These are phyloP conservation scores for Tieghemostelium lacteum DNA, from an alignment of 78 protist genomes.

Conservation along the genomic window DNA sequence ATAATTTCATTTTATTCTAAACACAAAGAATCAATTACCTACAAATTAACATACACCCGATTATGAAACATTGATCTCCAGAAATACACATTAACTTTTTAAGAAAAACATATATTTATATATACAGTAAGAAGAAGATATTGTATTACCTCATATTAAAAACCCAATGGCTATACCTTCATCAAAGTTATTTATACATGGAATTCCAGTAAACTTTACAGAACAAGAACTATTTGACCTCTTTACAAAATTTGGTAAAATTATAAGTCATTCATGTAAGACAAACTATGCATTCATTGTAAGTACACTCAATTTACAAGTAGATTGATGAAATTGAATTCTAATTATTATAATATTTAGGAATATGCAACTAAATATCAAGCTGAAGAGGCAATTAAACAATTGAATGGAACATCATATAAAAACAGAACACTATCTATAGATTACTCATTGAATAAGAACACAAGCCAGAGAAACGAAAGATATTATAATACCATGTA, in stretches of 20 bases:
- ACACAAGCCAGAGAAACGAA: background rate
- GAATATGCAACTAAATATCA: background rate
- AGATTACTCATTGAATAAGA: background rate
- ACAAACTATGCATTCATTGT: background rate
- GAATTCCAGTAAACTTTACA: background rate
- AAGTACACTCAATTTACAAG: background rate
- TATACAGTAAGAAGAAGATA: no score
- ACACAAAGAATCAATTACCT: no score
- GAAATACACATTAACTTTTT: no score
- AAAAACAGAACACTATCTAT: background rate
- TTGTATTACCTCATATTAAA: no score
- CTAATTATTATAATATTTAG: background rate
- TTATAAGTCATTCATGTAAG: background rate
- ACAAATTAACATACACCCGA: no score
- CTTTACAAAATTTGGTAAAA: background rate
- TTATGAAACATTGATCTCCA: no score
- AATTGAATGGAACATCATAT: background rate
- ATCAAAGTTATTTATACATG: background rate
- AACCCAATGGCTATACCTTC: background rate
- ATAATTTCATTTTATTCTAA: no score
- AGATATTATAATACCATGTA: no score
- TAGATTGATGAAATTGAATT: background rate
- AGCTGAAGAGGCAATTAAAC: background rate
- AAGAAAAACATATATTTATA: no score
- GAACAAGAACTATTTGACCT: background rate